A percentile compares a stretch with the other conserved stretches of the same genome.
Conservation (phyloP, 139 green algal species). For the Zygnema circumcarinatum region DNA sequence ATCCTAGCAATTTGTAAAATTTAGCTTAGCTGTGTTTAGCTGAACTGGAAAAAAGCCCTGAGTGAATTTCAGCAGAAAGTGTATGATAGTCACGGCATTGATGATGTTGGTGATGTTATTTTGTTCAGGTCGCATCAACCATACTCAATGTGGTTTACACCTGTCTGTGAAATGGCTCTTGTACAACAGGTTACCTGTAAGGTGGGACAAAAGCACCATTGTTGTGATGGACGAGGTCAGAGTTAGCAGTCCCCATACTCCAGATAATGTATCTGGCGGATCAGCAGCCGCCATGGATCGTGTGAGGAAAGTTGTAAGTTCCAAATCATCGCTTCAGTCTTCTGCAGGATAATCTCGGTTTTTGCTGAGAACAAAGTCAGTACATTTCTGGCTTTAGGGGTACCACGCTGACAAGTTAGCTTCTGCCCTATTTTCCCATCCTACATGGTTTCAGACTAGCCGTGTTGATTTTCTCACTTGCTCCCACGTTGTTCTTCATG, state of each 20-base stretch:
- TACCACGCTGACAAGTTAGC: not conserved
- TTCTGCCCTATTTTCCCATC: not conserved
- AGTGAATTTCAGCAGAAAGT: not conserved
- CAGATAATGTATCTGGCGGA: slow-evolving; percentile 34
- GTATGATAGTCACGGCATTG: not conserved
- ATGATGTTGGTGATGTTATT: not conserved
- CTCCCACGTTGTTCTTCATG: too few relatives aligned
- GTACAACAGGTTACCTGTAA: slow-evolving; percentile 75
- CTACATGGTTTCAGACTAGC: too few relatives aligned
- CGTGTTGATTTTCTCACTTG: too few relatives aligned
- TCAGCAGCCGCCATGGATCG: slow-evolving; percentile 62
- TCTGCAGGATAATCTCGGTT: not conserved
- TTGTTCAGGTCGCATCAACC: slow-evolving; percentile 1
- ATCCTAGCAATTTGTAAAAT: not conserved
- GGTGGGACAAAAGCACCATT: slow-evolving; percentile 74
- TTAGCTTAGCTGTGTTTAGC: too few relatives aligned
- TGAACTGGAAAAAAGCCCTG: not conserved
- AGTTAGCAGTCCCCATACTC: slow-evolving; percentile 33
- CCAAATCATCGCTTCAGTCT: not conserved
- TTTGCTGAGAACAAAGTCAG: not conserved
- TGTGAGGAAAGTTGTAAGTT: slow-evolving; percentile 74
- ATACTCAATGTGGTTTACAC: slow-evolving; percentile 3
- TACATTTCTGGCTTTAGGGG: not conserved
- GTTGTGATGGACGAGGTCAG: slow-evolving; percentile 81
- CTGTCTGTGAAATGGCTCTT: too few relatives aligned